These are phyloP conservation scores for Naganishia kalamii DNA, from an alignment of 768 basidiomycete species.

Conservation along the genomic window DNA sequence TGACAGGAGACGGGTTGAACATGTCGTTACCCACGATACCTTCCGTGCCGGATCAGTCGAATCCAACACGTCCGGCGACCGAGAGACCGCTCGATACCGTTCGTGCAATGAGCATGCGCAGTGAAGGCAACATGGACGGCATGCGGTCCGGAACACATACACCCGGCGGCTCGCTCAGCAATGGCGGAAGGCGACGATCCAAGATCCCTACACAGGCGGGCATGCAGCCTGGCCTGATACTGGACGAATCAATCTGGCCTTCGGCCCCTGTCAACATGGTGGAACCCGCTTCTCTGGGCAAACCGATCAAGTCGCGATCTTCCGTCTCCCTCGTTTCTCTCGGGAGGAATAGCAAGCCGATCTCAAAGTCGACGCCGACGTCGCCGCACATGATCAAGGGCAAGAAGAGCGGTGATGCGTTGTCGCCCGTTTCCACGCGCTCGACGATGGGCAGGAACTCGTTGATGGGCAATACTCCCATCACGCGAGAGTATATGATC, in stretches of 20 bases:
- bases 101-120: slow-evolving; percentile 32
- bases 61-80: slow-evolving; percentile 35
- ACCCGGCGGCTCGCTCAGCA: background rate
- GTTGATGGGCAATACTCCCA: background rate
- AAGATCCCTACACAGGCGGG: background rate
- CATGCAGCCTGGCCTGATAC: background rate
- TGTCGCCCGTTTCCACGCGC: slow-evolving; percentile 17
- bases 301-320: slow-evolving; percentile 15
- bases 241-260: slow-evolving; percentile 20
- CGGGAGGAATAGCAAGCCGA: background rate
- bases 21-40: background rate
- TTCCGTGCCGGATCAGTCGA: slow-evolving; percentile 36
- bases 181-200: background rate
- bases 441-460: slow-evolving; percentile 8
- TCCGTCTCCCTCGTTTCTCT: slow-evolving; percentile 19
- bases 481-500: slow-evolving; percentile 37
- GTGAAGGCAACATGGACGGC: slow-evolving; percentile 6
- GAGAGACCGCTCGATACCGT: slow-evolving; percentile 44
- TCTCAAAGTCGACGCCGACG: slow-evolving; percentile 13
- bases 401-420: background rate
- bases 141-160: background rate
- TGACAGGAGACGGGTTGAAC: slow-evolving; percentile 11
- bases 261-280: slow-evolving; percentile 1
- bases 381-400: slow-evolving; percentile 1
- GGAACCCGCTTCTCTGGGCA: background rate